Evolutionary conservation across 768 basidiomycete genomes (phyloP).

Genomic region (Amanita brunnescens): DNA sequence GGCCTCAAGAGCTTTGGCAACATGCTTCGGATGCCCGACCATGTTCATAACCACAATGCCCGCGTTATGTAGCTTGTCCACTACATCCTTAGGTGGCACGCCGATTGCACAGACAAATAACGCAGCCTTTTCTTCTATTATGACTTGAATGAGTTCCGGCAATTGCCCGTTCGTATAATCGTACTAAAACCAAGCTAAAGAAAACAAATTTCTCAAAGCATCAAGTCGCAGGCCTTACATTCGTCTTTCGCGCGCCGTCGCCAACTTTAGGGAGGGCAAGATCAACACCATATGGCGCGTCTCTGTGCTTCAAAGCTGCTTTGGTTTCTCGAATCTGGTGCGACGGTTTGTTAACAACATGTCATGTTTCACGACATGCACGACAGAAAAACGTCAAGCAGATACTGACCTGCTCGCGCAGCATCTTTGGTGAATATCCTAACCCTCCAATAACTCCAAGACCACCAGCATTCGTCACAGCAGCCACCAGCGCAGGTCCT

Average conservation of each 20-base stretch:
- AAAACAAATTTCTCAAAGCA: not conserved
- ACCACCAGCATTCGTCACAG: slow-evolving; percentile 91
- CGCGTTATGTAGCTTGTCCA: slow-evolving; percentile 76
- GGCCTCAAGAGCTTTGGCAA: slow-evolving; percentile 66
- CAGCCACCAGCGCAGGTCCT: slow-evolving; percentile 79
- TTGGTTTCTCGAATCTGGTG: slow-evolving; percentile 78
- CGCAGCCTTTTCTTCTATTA: slow-evolving; percentile 82
- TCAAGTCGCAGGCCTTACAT: slow-evolving; percentile 37
- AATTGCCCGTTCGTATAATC: slow-evolving; percentile 90
- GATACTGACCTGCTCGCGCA: slow-evolving; percentile 59
- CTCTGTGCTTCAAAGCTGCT: slow-evolving; percentile 60
- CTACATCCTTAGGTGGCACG: slow-evolving; percentile 72
- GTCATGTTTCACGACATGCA: not conserved
- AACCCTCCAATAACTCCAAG: slow-evolving; percentile 89
- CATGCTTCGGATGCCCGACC: slow-evolving; percentile 94
- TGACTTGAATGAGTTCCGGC: slow-evolving; percentile 76
- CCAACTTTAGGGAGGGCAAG: slow-evolving; percentile 83
- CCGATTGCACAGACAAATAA: slow-evolving; percentile 92
- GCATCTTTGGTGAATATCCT: slow-evolving; percentile 76
- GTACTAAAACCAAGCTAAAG: slow-evolving; percentile 31
- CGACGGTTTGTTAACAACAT: slow-evolving; percentile 6
- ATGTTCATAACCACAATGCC: slow-evolving; percentile 91
- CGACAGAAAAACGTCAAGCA: too few relatives aligned
- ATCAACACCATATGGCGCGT: slow-evolving; percentile 86
- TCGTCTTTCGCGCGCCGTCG: slow-evolving; percentile 84